Conservation (phyloP, 352 stramenopile genomes). For the Phytophthora brassicae region DNA sequence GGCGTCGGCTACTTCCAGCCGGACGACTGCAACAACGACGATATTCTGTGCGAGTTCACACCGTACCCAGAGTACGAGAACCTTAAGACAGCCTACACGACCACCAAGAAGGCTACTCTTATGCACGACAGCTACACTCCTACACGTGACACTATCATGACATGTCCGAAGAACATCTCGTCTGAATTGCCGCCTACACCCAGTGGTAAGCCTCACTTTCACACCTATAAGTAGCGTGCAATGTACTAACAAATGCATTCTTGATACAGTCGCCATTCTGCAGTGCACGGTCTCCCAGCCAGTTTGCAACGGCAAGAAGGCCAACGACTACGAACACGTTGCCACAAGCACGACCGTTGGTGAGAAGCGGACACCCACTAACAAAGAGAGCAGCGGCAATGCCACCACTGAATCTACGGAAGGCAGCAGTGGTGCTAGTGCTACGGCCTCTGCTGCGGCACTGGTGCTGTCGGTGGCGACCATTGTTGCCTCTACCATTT, state of each 20-base stretch:
- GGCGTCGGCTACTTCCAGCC: slow-evolving; percentile 67
- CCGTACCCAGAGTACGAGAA: slow-evolving; percentile 68
- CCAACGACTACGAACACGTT: slow-evolving; percentile 30
- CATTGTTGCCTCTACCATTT: slow-evolving; percentile 17
- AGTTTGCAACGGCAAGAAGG: slow-evolving; percentile 42
- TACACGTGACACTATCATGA: slow-evolving; percentile 33
- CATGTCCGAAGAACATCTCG: slow-evolving; percentile 50
- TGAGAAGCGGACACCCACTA: slow-evolving; percentile 31
- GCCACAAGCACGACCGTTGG: slow-evolving; percentile 18
- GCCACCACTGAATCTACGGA: slow-evolving; percentile 1
- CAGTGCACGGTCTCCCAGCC: slow-evolving; percentile 42
- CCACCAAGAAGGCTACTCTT: slow-evolving; percentile 48
- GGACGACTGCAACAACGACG: slow-evolving; percentile 57
- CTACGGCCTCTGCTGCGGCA: slow-evolving; percentile 7
- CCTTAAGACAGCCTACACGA: slow-evolving; percentile 54
- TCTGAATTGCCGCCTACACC: slow-evolving; percentile 41
- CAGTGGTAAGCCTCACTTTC: slow-evolving; percentile 19
- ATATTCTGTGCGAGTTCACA: slow-evolving; percentile 49
- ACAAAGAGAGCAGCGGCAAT: slow-evolving; percentile 17
- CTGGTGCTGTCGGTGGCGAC: slow-evolving; percentile 24
- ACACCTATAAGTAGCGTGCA: no score
- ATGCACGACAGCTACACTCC: slow-evolving; percentile 44
- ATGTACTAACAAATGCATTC: not conserved
- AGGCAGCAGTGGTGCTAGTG: slow-evolving; percentile 8
- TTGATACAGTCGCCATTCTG: slow-evolving; percentile 29